Evolutionary conservation across 306 rosid genomes (phyloP).

Genomic region (Cucurbita maxima): DNA sequence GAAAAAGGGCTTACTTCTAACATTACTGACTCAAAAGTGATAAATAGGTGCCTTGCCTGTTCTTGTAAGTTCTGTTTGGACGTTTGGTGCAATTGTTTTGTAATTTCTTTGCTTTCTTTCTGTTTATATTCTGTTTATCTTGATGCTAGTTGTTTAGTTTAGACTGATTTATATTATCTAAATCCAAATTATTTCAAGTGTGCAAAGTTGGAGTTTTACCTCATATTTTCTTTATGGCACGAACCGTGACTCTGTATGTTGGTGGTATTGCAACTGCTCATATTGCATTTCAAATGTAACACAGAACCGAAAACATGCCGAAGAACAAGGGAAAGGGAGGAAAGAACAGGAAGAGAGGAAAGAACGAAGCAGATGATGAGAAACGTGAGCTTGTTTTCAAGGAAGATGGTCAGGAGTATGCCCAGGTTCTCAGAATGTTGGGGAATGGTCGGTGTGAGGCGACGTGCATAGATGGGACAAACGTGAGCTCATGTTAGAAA

Average conservation of each 20-base stretch:
- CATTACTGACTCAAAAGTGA: background rate
- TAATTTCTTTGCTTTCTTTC: background rate
- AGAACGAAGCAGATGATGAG: conserved; percentile 48
- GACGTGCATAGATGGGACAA: conserved; percentile 46
- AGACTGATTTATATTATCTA: background rate
- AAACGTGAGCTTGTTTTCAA: conserved; percentile 49
- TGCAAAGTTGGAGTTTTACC: background rate
- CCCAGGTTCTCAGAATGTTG: conserved; percentile 39
- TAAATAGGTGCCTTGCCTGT: background rate
- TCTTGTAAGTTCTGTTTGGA: background rate
- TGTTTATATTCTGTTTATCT: background rate
- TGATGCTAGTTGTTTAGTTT: background rate
- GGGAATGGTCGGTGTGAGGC: conserved; percentile 48
- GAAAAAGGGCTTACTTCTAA: too few species aligned
- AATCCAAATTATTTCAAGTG: background rate
- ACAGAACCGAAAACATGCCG: conserved; percentile 22
- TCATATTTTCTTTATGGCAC: background rate
- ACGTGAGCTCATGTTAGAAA: too few species aligned
- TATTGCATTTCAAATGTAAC: background rate
- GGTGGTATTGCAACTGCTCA: background rate
- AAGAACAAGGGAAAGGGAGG: conserved; percentile 72
- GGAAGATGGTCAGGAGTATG: conserved; percentile 54
- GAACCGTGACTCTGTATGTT: background rate
- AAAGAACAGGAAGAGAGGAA: conserved; percentile 48
- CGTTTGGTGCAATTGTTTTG: background rate